Evolutionary conservation across 1,284 basidiomycete genomes (phyloP), one percentile per base, ranked within the genome.

Genomic region (Cutaneotrichosporon cavernicola): DNA sequence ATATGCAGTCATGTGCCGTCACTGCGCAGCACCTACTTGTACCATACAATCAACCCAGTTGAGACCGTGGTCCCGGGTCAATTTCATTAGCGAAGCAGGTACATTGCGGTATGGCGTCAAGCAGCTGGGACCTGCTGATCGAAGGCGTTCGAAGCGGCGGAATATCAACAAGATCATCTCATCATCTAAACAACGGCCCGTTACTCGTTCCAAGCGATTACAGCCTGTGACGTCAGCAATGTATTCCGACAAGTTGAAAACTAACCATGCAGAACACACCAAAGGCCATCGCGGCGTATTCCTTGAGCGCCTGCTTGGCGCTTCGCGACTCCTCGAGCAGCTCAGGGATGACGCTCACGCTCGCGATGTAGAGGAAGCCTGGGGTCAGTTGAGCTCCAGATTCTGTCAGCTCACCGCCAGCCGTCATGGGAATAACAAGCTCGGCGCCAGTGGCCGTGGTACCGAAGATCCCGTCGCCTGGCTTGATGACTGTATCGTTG

Each of bases 361-460:
- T 90, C 21, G 91, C 91, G 71, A 93, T 93, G 80, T 94, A 93
- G 75, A 94, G 83, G 82, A 93, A 94, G n/a, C 91, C 91, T 72
- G 49, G 18, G n/a, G 60, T 64, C 36, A 58, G 50, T 22, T n/a
- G 30, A 31, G 1, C 16, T 18, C 31, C 14, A 53, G 4, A 14
- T 5, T 14, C 26, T 51, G 5, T 6, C 10, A 8, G 74, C 73
- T 65, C 60, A 77, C 91, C 91, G 56, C 91, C 91, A 34, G 93
- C 91, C 72, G 80, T 81, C 70, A 91, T 91, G 5, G 91, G 91
- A 70, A 94, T 93, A 64, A 93, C 91, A 73, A 94, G 81, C 80
- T 94, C 92, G 43, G 89, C 87, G 40, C 86, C 80, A 70, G 86
- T 85, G 53, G 89, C 86, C 8, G 89, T 90, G 11, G 92, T 93